Evolutionary conservation across 352 stramenopile genomes (phyloP).

Genomic region (Phytopythium mirpurense): DNA sequence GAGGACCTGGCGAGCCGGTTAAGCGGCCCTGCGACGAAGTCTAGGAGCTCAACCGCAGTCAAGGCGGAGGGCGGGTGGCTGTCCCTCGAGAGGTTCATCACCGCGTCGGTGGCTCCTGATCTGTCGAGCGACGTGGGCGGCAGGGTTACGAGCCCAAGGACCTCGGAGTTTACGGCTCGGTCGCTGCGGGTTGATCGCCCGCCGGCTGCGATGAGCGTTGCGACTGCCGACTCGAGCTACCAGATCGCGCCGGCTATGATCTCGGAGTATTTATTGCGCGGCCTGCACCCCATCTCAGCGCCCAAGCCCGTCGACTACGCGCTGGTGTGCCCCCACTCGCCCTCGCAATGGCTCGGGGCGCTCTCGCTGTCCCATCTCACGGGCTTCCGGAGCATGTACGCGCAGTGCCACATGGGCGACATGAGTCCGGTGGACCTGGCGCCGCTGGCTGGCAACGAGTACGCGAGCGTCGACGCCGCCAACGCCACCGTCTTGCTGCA

Average conservation of each 20-base stretch:
- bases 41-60: neutral
- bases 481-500: slow-evolving; percentile 58
- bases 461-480: slow-evolving; percentile 37
- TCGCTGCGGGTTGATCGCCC: neutral
- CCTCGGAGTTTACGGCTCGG: neutral
- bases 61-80: neutral
- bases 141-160: neutral
- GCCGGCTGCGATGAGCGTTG: slow-evolving; percentile 34
- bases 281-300: slow-evolving; percentile 54
- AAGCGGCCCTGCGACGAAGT: neutral
- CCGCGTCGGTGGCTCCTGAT: neutral
- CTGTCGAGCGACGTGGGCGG: neutral
- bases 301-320: slow-evolving; percentile 71
- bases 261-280: slow-evolving; percentile 72
- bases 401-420: slow-evolving; percentile 64
- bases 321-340: slow-evolving; percentile 66
- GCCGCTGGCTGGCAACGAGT: slow-evolving; percentile 26
- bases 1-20: neutral
- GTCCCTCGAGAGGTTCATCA: neutral
- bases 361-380: slow-evolving; percentile 69
- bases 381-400: slow-evolving; percentile 64
- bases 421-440: slow-evolving; percentile 46
- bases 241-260: slow-evolving; percentile 46
- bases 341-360: slow-evolving; percentile 62
- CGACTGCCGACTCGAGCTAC: slow-evolving; percentile 46